phyloP scores from a whole-genome alignment of 805 yeast species.

The Candida oleophila region DNA sequence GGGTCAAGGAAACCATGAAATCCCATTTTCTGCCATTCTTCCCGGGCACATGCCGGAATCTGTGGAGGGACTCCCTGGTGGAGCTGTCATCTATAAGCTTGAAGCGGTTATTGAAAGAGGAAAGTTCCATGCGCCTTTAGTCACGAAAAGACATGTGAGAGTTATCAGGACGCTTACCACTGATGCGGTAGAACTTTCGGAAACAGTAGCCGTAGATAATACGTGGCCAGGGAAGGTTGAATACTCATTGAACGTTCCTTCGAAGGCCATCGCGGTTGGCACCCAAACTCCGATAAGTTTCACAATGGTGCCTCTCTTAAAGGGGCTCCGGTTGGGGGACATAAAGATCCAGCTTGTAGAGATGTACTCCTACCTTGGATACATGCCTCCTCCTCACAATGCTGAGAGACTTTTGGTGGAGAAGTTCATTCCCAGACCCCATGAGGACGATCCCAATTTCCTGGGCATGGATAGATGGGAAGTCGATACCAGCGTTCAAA shows the following conservation, averaged over 20 bases:
- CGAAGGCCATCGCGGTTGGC: constrained; percentile 89
- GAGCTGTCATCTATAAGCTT: constrained; percentile 66
- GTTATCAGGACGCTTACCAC: constrained; percentile 84
- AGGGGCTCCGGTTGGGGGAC: constrained; percentile 78
- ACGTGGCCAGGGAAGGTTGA: constrained; percentile 95
- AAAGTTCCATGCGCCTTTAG: constrained; percentile 63
- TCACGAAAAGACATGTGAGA: constrained; percentile 69
- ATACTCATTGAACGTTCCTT: constrained; percentile 81
- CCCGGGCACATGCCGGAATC: constrained; percentile 88
- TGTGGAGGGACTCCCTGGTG: constrained; percentile 85
- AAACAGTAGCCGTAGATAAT: constrained; percentile 90
- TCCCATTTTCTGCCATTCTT: constrained; percentile 81
- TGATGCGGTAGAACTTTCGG: constrained; percentile 83
- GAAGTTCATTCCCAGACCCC: constrained; percentile 45
- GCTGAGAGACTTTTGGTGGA: constrained; percentile 61
- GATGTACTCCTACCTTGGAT: constrained; percentile 58
- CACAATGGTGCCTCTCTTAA: constrained; percentile 72
- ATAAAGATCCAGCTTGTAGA: constrained; percentile 70
- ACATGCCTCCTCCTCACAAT: constrained; percentile 53
- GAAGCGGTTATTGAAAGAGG: constrained; percentile 84
- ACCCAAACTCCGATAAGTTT: constrained; percentile 69
- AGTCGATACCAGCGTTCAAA: constrained; percentile 51
- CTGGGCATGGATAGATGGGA: constrained; percentile 68
- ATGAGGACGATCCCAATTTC: constrained; percentile 39
- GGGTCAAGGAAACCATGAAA: constrained; percentile 76